These are phyloP conservation scores for Vairimorpha necatrix DNA, from an alignment of 371 early-diverging fungal species.

Conservation along the genomic window DNA sequence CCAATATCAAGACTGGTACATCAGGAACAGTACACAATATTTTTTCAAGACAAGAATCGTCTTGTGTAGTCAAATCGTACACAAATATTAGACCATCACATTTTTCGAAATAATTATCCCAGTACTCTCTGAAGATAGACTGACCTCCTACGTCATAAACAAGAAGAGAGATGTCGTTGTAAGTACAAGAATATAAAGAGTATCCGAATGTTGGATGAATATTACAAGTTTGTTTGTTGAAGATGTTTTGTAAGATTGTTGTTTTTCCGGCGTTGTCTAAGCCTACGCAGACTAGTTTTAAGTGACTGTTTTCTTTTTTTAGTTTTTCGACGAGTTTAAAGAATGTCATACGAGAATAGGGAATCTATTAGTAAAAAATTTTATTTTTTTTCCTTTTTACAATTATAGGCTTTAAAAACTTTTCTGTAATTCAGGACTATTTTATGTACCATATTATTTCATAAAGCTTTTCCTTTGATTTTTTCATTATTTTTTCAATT, in stretches of 20 bases:
- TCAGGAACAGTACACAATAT: conserved; percentile 73
- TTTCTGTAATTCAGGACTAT: too few relatives aligned
- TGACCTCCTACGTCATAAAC: conserved; percentile 98
- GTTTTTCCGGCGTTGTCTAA: conserved; percentile 98
- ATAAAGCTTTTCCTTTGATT: too few relatives aligned
- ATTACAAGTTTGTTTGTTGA: conserved; percentile 50
- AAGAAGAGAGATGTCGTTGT: conserved; percentile 70
- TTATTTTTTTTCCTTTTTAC: conserved; percentile 3
- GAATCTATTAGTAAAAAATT: conserved; percentile 6
- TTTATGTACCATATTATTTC: too few relatives aligned
- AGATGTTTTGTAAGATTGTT: conserved; percentile 84
- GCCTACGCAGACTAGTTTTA: conserved; percentile 90
- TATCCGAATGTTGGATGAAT: conserved; percentile 63
- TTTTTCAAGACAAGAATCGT: conserved; percentile 71
- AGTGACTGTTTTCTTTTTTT: conserved; percentile 69
- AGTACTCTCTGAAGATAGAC: conserved; percentile 84
- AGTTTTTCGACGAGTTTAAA: conserved; percentile 65
- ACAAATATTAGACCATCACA: conserved; percentile 96
- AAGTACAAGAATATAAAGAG: conserved; percentile 30
- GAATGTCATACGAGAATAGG: conserved; percentile 53
- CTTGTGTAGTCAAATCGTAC: conserved; percentile 79
- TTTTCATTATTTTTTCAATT: not conserved
- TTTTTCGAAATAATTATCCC: conserved; percentile 97
- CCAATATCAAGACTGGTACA: conserved; percentile 64
- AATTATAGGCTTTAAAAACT: not conserved